Base-by-base conservation (phyloP, 2,329 filamentous ascomycete genomes). In the Ophiostoma sp. region DNA sequence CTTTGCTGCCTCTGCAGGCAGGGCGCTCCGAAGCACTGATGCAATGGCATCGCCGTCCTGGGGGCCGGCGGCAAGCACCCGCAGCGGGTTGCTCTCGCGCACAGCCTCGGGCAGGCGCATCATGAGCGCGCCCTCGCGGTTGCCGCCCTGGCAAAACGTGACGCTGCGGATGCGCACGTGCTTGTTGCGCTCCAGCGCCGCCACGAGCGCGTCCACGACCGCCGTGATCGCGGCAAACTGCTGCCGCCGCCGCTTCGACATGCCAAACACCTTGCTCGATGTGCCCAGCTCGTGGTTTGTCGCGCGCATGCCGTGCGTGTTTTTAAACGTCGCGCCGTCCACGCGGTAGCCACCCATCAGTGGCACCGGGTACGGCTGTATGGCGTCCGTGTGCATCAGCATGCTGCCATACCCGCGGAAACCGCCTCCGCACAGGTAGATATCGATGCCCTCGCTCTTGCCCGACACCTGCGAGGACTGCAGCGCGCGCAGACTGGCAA, bases 391-490 rank as follows among this genome's bases (percentile, higher is more conserved):
- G 75, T 90, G 88, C 89, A 96, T 93, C 66, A 97, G 82, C 75
- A 96, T 87, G 77, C 92, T 96, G 6, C 93, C 93, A 82, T 96
- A 97, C 16, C 93, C 93, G 47, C 93, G 83, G 75, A 97, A 96
- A 0, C 93, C 93, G 38, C 93, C 93, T 60, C 93, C 93, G 71
- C 91, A 96, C 69, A 97, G 87, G 76, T 93, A 97, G 8, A 97
- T 81, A 45, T 89, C 86, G 69, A 93, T 81, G 4, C 84, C 47
- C 65, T 72, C 71, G 55, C 74, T 70, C 45, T 73, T 70, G 42
- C 74, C 73, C 5, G 87, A 77, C 16, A 81, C 78, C 12, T 27
- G 42, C 16, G 44, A 49, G 27, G 44, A 36, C 40, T 52, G 44
- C 38, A 40, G 78, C 75, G 52, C 47, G 8, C 40, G 12, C 0